Conservation (phyloP, 2,329 filamentous ascomycete genomes). For the Fusarium sp. region DNA sequence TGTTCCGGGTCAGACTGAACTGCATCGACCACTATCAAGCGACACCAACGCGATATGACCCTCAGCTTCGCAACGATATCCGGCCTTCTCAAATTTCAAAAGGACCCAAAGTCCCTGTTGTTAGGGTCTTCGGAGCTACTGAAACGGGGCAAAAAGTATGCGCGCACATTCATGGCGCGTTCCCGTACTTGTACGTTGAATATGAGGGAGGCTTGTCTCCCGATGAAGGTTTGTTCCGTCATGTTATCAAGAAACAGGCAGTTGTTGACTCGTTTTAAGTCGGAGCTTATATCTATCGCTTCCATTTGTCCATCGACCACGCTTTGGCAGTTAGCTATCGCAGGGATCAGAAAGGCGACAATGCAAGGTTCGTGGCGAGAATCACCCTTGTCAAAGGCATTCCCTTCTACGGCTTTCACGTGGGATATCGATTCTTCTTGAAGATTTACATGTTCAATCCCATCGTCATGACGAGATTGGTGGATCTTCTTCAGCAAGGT, state of each 20-base stretch:
- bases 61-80: conserved; percentile 78
- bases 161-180: conserved; percentile 93
- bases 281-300: conserved; percentile 79
- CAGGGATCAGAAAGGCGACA: conserved; percentile 78
- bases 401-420: conserved; percentile 96
- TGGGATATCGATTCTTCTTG: conserved; percentile 90
- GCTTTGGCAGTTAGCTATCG: conserved; percentile 89
- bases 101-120: conserved; percentile 83
- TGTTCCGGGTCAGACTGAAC: conserved; percentile 92
- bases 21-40: conserved; percentile 96
- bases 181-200: conserved; percentile 95
- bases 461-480: conserved; percentile 85
- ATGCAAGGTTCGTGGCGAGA: conserved; percentile 83
- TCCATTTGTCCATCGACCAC: conserved; percentile 92
- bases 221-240: conserved; percentile 72
- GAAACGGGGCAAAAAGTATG: conserved; percentile 97
- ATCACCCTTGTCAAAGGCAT: conserved; percentile 93
- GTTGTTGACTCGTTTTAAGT: conserved; percentile 67
- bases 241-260: not conserved
- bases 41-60: conserved; percentile 83
- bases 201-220: conserved; percentile 79
- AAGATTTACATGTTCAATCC: conserved; percentile 97
- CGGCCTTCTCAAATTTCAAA: conserved; percentile 71
- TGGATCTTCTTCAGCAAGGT: conserved; percentile 89
- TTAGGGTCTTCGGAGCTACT: conserved; percentile 92